phyloP scores from a whole-genome alignment of 2,329 filamentous ascomycete species.

The Elsinoe perseae region DNA sequence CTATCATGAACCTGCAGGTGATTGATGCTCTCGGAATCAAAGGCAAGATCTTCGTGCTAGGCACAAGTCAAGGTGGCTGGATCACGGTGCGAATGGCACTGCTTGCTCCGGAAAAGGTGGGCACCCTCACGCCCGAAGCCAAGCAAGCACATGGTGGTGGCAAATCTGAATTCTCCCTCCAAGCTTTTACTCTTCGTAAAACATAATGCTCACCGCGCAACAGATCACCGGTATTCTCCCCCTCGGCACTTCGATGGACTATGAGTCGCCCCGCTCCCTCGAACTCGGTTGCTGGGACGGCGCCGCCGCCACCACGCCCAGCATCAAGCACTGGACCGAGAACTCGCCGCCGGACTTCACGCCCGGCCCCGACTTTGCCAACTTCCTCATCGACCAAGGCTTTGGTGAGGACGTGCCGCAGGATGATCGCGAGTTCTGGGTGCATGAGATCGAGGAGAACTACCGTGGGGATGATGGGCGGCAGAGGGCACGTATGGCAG shows the following conservation, averaged over 20 bases:
- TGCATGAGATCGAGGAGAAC: slow-evolving; percentile 35
- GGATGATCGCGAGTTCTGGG: slow-evolving; percentile 39
- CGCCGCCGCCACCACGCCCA: slow-evolving; percentile 27
- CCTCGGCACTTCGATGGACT: slow-evolving; percentile 46
- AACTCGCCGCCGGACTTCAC: slow-evolving; percentile 37
- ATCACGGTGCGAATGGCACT: slow-evolving; percentile 46
- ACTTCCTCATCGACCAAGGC: slow-evolving; percentile 41
- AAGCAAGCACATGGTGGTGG: too few relatives aligned
- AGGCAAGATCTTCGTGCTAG: slow-evolving; percentile 40
- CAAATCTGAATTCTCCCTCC: too few relatives aligned
- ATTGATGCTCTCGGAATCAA: slow-evolving; percentile 35
- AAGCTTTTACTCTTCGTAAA: background rate
- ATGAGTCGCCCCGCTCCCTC: slow-evolving; percentile 39
- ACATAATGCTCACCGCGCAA: background rate
- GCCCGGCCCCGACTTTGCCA: slow-evolving; percentile 36
- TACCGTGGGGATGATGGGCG: slow-evolving; percentile 46
- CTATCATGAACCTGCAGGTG: slow-evolving; percentile 39
- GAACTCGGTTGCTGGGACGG: slow-evolving; percentile 44
- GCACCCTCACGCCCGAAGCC: background rate
- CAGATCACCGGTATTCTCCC: slow-evolving; percentile 46
- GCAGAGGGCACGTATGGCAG: slow-evolving; percentile 41
- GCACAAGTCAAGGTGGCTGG: slow-evolving; percentile 50
- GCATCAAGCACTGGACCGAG: slow-evolving; percentile 35
- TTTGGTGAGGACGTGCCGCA: slow-evolving; percentile 37
- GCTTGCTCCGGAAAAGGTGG: slow-evolving; percentile 41